phyloP scores from a whole-genome alignment of 768 basidiomycete species.

The Mycena maculata region DNA sequence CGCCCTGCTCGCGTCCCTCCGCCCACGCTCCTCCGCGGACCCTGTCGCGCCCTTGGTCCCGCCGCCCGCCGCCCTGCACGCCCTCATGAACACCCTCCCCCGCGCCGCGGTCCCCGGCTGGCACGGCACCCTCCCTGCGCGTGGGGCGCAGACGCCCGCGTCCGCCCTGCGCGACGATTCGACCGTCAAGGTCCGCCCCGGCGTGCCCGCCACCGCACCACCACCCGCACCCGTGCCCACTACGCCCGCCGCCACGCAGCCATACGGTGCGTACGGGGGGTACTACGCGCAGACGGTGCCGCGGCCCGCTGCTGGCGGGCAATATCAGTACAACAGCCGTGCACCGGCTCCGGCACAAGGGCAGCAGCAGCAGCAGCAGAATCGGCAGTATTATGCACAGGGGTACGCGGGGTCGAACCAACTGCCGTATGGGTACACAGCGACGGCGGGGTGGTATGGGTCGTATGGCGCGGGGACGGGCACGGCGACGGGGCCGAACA shows the following conservation, averaged over 20 bases:
- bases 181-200: slow-evolving; percentile 70
- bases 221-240: slow-evolving; percentile 42
- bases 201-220: slow-evolving; percentile 49
- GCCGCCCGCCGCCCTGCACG: slow-evolving; percentile 71
- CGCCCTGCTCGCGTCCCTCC: slow-evolving; percentile 72
- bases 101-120: slow-evolving; percentile 71
- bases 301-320: slow-evolving; percentile 37
- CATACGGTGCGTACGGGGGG: slow-evolving; percentile 22
- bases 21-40: slow-evolving; percentile 67
- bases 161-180: slow-evolving; percentile 79
- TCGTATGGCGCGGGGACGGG: slow-evolving; percentile 24
- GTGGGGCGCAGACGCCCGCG: slow-evolving; percentile 49
- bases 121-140: slow-evolving; percentile 77
- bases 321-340: slow-evolving; percentile 21
- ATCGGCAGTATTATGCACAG: background rate
- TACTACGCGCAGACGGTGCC: slow-evolving; percentile 33
- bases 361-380: slow-evolving; percentile 1
- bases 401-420: slow-evolving; percentile 15
- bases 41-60: slow-evolving; percentile 65
- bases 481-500: slow-evolving; percentile 14
- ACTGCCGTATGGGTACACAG: slow-evolving; percentile 25
- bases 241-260: slow-evolving; percentile 25
- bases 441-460: slow-evolving; percentile 12
- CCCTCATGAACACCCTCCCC: slow-evolving; percentile 77
- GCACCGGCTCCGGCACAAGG: background rate